Conservation (phyloP, 768 basidiomycete genomes). For the Pleurotus eryngii region DNA sequence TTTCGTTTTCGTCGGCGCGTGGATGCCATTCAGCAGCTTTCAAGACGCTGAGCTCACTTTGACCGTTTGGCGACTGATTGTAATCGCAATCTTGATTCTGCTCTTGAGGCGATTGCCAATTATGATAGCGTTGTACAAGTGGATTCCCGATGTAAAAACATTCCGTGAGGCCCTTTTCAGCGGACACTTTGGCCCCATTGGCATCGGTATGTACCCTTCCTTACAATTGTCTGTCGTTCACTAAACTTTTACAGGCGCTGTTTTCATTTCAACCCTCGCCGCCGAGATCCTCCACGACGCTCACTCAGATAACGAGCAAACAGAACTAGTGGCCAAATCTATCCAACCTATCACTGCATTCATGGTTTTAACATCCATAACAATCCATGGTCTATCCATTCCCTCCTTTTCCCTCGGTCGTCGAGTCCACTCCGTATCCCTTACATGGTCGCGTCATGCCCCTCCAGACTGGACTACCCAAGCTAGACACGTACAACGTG, state of each 20-base stretch:
- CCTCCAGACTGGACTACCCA: conserved; percentile 84
- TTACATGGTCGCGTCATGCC: conserved; percentile 86
- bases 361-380: conserved; percentile 89
- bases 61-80: conserved; percentile 79
- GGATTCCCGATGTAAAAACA: conserved; percentile 96
- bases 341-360: conserved; percentile 95
- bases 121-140: conserved; percentile 81
- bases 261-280: conserved; percentile 91
- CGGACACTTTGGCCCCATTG: conserved; percentile 93
- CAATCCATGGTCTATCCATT: conserved; percentile 88
- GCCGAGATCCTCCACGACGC: conserved; percentile 52
- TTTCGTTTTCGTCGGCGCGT: conserved; percentile 95
- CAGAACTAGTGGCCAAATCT: conserved; percentile 61
- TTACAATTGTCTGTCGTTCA: background rate
- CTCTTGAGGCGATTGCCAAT: conserved; percentile 79
- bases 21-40: conserved; percentile 92
- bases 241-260: conserved; percentile 52
- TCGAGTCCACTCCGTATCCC: conserved; percentile 84
- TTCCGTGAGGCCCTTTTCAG: conserved; percentile 91
- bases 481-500: conserved; percentile 64
- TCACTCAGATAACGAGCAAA: conserved; percentile 34
- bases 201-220: conserved; percentile 48
- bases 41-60: conserved; percentile 62
- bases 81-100: conserved; percentile 80
- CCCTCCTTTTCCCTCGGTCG: conserved; percentile 91